A percentile compares a stretch with the other conserved stretches of the same genome.
Evolutionary conservation across 2,329 filamentous ascomycete species (phyloP).

Genomic region (Lasiodiplodia citricola): DNA sequence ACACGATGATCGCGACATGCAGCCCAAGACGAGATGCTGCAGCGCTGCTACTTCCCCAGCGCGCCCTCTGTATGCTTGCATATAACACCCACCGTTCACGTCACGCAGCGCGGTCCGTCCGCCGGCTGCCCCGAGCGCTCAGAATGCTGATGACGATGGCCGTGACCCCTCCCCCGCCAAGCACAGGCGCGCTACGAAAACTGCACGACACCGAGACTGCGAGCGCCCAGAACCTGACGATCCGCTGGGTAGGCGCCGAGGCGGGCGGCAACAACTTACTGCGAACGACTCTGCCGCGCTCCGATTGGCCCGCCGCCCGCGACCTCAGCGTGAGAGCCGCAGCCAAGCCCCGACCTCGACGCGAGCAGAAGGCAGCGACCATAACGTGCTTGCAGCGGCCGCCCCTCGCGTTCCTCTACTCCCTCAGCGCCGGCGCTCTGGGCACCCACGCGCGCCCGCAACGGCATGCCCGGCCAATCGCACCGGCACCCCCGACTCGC

Average conservation of each 20-base stretch:
- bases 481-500: conserved; percentile 3
- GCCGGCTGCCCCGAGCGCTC: not conserved
- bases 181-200: conserved; percentile 5
- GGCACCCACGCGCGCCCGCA: conserved; percentile 6
- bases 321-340: conserved; percentile 18
- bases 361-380: not conserved
- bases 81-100: conserved; percentile 7
- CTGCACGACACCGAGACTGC: conserved; percentile 14
- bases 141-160: conserved; percentile 9
- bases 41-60: not conserved
- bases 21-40: not conserved
- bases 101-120: conserved; percentile 17
- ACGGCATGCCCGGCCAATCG: conserved; percentile 17
- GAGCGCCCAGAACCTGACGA: conserved; percentile 23
- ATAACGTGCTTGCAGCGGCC: conserved; percentile 1
- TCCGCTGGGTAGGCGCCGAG: not conserved
- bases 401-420: not conserved
- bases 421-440: conserved; percentile 2
- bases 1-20: conserved; percentile 11
- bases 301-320: conserved; percentile 4
- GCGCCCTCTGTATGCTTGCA: not conserved
- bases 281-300: not conserved
- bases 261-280: conserved; percentile 8
- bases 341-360: conserved; percentile 16
- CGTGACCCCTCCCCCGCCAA: conserved; percentile 21